These are phyloP conservation scores for Mycena vulgaris DNA, from an alignment of 768 basidiomycete species.

Conservation along the genomic window DNA sequence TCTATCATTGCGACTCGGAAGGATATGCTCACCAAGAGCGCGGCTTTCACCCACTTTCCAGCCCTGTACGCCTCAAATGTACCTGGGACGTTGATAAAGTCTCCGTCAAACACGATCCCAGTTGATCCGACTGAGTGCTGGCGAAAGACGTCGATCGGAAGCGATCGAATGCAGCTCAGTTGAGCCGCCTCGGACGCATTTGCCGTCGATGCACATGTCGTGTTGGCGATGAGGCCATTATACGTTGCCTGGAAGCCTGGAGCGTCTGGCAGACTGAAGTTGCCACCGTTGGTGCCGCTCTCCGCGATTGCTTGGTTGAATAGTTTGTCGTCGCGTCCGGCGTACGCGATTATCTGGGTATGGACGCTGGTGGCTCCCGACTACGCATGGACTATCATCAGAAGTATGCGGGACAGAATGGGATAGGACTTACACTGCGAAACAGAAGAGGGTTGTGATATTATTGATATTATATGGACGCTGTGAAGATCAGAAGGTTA, in stretches of 20 bases:
- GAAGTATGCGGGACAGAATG: neutral
- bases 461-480: neutral
- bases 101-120: conserved; percentile 31
- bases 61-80: conserved; percentile 24
- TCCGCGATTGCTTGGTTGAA: conserved; percentile 37
- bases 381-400: conserved; percentile 26
- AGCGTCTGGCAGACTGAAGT: conserved; percentile 18
- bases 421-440: neutral
- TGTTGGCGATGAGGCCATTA: conserved; percentile 30
- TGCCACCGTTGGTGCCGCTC: conserved; percentile 29
- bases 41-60: conserved; percentile 30
- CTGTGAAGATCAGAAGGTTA: neutral
- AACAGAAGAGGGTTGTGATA: neutral
- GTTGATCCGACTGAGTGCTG: conserved; percentile 27
- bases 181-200: conserved; percentile 21
- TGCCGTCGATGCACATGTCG: conserved; percentile 27
- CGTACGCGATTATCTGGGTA: conserved; percentile 51
- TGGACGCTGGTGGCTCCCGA: conserved; percentile 53
- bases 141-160: conserved; percentile 36
- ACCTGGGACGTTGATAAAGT: conserved; percentile 27
- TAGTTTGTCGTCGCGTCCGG: conserved; percentile 32
- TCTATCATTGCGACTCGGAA: neutral
- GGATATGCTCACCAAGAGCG: conserved; percentile 25
- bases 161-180: conserved; percentile 27
- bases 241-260: conserved; percentile 18